Conservation (phyloP, 441 rosid genomes). For the Gossypium schwendimanii region DNA sequence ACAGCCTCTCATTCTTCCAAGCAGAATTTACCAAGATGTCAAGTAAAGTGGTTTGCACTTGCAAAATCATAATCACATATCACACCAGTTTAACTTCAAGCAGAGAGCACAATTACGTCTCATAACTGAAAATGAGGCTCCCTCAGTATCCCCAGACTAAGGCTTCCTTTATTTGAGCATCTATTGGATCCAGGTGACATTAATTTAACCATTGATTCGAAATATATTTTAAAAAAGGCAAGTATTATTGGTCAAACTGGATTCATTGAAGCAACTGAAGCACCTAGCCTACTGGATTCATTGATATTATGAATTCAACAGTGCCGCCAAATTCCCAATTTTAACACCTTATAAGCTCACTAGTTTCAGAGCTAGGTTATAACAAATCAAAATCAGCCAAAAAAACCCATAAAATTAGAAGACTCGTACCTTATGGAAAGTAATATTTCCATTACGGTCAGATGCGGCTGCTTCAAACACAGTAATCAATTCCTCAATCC, state of each 20-base stretch:
- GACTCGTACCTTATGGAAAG: conserved; percentile 70
- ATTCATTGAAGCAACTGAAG: background rate
- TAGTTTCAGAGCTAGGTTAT: background rate
- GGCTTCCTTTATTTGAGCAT: background rate
- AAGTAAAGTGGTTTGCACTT: background rate
- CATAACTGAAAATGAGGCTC: background rate
- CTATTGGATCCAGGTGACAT: background rate
- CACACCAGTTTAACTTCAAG: background rate
- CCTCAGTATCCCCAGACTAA: background rate
- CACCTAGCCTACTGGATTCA: background rate
- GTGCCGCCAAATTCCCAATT: background rate
- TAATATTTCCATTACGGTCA: conserved; percentile 66
- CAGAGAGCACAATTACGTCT: background rate
- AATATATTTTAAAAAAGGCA: background rate
- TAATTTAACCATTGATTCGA: background rate
- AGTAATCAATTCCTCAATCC: conserved; percentile 58
- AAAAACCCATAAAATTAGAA: background rate
- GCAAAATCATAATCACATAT: background rate
- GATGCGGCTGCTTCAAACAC: conserved; percentile 84
- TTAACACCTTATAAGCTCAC: background rate
- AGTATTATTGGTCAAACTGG: background rate
- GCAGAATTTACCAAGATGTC: background rate
- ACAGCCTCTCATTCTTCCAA: background rate
- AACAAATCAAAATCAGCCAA: background rate
- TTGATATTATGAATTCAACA: background rate